These are phyloP conservation scores for Urochloa ruziziensis DNA, from an alignment of 176 grass and related monocot genomes.

Conservation along the genomic window DNA sequence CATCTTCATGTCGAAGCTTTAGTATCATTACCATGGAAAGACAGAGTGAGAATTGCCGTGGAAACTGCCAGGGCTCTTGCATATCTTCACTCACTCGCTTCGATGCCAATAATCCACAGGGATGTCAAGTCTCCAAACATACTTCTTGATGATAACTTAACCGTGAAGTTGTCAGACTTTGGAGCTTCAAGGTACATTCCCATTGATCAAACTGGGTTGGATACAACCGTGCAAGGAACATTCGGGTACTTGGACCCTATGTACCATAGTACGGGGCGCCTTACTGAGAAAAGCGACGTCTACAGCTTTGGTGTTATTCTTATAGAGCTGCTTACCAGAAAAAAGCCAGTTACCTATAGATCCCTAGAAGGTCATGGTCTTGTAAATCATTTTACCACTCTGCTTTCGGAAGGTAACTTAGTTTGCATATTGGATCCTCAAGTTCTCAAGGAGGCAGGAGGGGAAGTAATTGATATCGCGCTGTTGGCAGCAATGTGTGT, in stretches of 20 bases:
- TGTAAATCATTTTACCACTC: background rate
- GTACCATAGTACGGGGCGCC: background rate
- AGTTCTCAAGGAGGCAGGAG: background rate
- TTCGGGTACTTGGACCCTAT: background rate
- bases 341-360: background rate
- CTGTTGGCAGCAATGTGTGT: background rate
- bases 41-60: background rate
- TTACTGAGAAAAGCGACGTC: background rate
- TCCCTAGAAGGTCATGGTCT: background rate
- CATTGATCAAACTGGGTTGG: background rate
- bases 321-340: background rate
- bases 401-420: background rate
- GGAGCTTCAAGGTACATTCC: background rate
- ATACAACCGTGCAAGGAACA: background rate
- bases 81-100: background rate
- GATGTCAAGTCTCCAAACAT: background rate
- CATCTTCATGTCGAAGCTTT: background rate
- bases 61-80: background rate
- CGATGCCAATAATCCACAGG: background rate
- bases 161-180: background rate
- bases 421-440: background rate
- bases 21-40: background rate
- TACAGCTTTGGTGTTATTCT: background rate
- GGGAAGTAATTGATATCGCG: background rate
- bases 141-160: background rate